Evolutionary conservation across 2,329 filamentous ascomycete species (phyloP), one percentile per base, ranked within the genome.

Genomic region (Colletotrichum sojae): DNA sequence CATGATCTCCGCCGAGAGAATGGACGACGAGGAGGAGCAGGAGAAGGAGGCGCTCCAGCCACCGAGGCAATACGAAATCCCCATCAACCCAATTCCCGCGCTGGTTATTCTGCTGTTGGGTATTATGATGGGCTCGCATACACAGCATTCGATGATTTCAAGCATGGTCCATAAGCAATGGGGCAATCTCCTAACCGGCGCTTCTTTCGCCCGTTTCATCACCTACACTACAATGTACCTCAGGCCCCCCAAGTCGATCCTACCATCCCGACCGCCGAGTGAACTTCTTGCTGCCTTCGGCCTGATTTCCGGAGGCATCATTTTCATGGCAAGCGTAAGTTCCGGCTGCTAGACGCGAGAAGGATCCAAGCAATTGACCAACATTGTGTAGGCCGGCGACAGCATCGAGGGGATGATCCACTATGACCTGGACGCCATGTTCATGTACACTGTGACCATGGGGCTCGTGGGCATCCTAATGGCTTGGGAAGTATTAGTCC

Each of bases 81-180:
- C 95, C 1, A 85, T 96, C 77, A 98, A 98, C 78, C 95, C 95
- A 0, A 89, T 98, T 73, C 96, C 95, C 0, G 93, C 91, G 1
- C 85, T 98, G 4, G 89, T 97, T 56, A 95, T 98, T 73, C 84
- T 98, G 67, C 84, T 98, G 1, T 85, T 98, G 1, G 96, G 96
- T 40, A 89, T 95, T 78, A 96, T 97, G 93, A 98, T 98, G 95
- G 92, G 92, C 76, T 94, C 93, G 27, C 95, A 98, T 80, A 93
- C 95, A 68, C 95, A 97, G 78, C 79, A 85, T 31, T 93, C 90
- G 69, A 94, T 94, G 91, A 87, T 94, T 54, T 95, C 94, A 10
- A 93, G 90, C 73, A 97, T 96, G 93, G 88, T 98, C 56, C 95
- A 98, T 82, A 91, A 91, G 77, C 95, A 98, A 80, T 98, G 95